Percentiles rank a stretch among this genome's conserved stretches.
phyloP scores from a whole-genome alignment of 371 early-diverging fungal species.

The Syncephalastrum contaminatum region DNA sequence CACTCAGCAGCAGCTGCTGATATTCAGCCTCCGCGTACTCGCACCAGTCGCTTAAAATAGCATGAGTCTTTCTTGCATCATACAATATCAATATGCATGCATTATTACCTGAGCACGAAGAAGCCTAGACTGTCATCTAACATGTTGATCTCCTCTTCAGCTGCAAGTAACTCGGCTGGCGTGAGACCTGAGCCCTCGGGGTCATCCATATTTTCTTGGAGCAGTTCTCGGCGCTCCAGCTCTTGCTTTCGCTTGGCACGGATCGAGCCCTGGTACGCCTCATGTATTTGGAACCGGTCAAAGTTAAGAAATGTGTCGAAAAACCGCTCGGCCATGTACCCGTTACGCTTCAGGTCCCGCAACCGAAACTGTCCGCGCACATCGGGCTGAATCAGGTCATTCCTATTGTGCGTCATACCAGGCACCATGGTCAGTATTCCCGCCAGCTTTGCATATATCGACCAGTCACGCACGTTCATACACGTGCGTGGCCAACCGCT shows the following conservation, averaged over 20 bases:
- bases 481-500: too few species aligned
- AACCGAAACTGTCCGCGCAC: slow-evolving; percentile 37
- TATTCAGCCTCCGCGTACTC: slow-evolving; percentile 43
- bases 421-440: background rate
- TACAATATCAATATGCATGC: background rate
- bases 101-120: slow-evolving; percentile 23
- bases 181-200: background rate
- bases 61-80: slow-evolving; percentile 2
- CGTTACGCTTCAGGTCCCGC: slow-evolving; percentile 40
- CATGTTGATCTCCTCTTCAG: slow-evolving; percentile 5
- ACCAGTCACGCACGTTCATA: background rate
- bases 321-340: slow-evolving; percentile 45
- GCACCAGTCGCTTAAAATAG: slow-evolving; percentile 31
- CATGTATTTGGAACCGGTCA: slow-evolving; percentile 46
- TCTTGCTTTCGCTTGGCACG: slow-evolving; percentile 34
- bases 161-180: slow-evolving; percentile 2
- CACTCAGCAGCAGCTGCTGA: slow-evolving; percentile 26
- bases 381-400: slow-evolving; percentile 46
- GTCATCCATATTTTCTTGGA: background rate
- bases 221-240: slow-evolving; percentile 8
- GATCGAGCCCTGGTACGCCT: slow-evolving; percentile 35
- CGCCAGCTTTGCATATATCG: background rate
- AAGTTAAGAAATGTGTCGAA: slow-evolving; percentile 50
- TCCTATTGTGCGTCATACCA: slow-evolving; percentile 19
- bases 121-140: slow-evolving; percentile 21